phyloP scores from a whole-genome alignment of 2,329 filamentous ascomycete genomes.

The Pseudocercospora crystallina region DNA sequence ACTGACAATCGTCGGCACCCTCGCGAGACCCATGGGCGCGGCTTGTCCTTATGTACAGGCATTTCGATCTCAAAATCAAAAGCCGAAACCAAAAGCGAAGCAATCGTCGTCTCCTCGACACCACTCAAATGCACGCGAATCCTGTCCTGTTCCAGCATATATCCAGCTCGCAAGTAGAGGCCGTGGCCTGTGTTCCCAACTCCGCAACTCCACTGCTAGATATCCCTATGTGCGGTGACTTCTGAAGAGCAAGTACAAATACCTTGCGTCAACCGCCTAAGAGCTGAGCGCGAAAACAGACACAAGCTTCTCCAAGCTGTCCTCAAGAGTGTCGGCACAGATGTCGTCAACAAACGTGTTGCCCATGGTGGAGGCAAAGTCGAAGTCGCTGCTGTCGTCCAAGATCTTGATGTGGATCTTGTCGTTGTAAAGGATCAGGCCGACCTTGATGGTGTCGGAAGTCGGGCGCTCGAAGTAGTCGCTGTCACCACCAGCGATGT shows the following conservation, averaged over 20 bases:
- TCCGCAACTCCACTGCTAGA: slow-evolving; percentile 10
- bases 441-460: slow-evolving; percentile 60
- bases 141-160: slow-evolving; percentile 3
- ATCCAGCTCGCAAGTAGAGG: slow-evolving; percentile 8
- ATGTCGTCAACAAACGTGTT: slow-evolving; percentile 37
- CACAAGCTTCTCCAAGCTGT: slow-evolving; percentile 35
- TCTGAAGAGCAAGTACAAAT: no score
- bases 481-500: slow-evolving; percentile 63
- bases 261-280: slow-evolving; percentile 3
- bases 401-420: slow-evolving; percentile 58
- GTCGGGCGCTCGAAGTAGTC: slow-evolving; percentile 71
- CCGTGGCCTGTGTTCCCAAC: slow-evolving; percentile 7
- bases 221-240: slow-evolving; percentile 7
- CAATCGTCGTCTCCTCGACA: background rate
- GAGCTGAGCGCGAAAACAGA: slow-evolving; percentile 39
- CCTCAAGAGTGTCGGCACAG: slow-evolving; percentile 30
- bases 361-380: slow-evolving; percentile 39
- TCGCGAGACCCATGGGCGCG: slow-evolving; percentile 3
- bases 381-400: slow-evolving; percentile 41
- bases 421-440: slow-evolving; percentile 59
- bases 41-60: slow-evolving; percentile 13
- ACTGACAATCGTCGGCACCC: slow-evolving; percentile 4
- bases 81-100: background rate
- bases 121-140: slow-evolving; percentile 5
- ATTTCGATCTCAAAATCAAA: slow-evolving; percentile 5